Conservation (phyloP, 192 early-diverging fungal species). For the Coemansia sp. region DNA sequence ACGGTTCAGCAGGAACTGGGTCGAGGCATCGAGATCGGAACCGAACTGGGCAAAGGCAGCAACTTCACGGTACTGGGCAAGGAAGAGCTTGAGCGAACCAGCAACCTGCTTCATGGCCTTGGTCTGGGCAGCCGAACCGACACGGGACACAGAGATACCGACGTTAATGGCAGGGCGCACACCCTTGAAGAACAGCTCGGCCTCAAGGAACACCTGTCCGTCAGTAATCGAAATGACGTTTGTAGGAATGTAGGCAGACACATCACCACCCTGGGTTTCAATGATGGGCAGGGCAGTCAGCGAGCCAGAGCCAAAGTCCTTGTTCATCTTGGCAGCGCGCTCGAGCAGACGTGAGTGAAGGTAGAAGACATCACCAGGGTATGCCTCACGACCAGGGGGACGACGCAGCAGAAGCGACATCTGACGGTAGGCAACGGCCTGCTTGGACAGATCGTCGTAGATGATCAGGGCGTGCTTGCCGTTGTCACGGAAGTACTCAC, state of each 20-base stretch:
- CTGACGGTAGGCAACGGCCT: slow-evolving; percentile 99
- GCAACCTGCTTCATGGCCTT: slow-evolving; percentile 99
- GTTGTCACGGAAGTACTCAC: slow-evolving; percentile 99
- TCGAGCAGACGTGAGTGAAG: slow-evolving; percentile 98
- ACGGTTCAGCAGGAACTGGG: slow-evolving; percentile 99
- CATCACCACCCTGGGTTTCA: slow-evolving; percentile 99
- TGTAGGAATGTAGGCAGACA: slow-evolving; percentile 99
- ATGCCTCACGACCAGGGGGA: slow-evolving; percentile 99
- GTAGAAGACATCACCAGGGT: slow-evolving; percentile 99
- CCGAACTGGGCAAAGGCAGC: slow-evolving; percentile 99
- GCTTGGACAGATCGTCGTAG: slow-evolving; percentile 99
- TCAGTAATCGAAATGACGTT: slow-evolving; percentile 99
- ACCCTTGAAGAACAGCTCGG: slow-evolving; percentile 99
- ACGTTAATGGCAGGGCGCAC: slow-evolving; percentile 99
- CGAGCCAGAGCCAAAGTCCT: slow-evolving; percentile 91
- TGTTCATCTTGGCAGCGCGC: slow-evolving; percentile 99
- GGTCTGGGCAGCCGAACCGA: slow-evolving; percentile 99
- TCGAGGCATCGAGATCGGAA: slow-evolving; percentile 99
- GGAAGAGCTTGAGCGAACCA: slow-evolving; percentile 99
- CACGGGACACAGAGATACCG: slow-evolving; percentile 99
- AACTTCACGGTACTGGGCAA: slow-evolving; percentile 99
- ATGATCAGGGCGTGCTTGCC: slow-evolving; percentile 98
- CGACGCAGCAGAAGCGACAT: slow-evolving; percentile 99
- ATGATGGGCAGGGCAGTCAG: slow-evolving; percentile 99
- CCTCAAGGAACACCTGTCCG: slow-evolving; percentile 99